Base-by-base conservation (phyloP, 768 basidiomycete genomes). In the Podaxis sp. region DNA sequence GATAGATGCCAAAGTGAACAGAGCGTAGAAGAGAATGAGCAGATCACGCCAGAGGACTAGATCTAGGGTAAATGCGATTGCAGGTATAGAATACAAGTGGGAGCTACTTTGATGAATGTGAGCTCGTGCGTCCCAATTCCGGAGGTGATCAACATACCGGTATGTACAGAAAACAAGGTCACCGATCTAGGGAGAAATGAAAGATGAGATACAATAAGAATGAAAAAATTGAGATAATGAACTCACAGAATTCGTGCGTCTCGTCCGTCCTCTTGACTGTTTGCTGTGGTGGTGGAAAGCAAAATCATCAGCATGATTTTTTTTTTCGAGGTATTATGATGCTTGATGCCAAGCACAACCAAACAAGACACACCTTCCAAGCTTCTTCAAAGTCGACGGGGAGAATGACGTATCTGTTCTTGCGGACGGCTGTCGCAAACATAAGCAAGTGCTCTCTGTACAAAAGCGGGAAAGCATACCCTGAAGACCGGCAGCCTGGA, bases 371-470 rank as follows among this genome's bases (percentile, higher is more conserved):
- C 66, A 96, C 95, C 83, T 98, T 98, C 95, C 95, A 99, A 71
- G 95, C 95, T 74, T 98, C 96, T 72, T 99, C 97, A 68, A 99
- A 98, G 82, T 99, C 97, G 13, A 90, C 85, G 0, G 97, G 96
- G 21, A 98, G 79, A 70, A 99, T 95, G 50, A 99, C 86, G 76
- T 99, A 99, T 69, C 96, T 90, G 74, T 98, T 98, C 79, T 98
- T 98, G 61, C 96, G 89, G 14, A 98, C 96, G 65, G 95, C 95
- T 95, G 65, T 51, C 10, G 55, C 21, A 47, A 23, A 44, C 28
- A 62, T 18, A 5, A 60, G 36, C 21, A 7, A 40, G 23, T 7
- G 38, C 36, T 13, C 13, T 40, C 32, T 37, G 16, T 25, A 48
- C 37, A 47, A 35, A 38, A 23, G 21, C 23, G 9, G 38, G 9